These are phyloP conservation scores for Globisporangium abappressorium DNA, from an alignment of 352 stramenopile genomes.

Conservation along the genomic window DNA sequence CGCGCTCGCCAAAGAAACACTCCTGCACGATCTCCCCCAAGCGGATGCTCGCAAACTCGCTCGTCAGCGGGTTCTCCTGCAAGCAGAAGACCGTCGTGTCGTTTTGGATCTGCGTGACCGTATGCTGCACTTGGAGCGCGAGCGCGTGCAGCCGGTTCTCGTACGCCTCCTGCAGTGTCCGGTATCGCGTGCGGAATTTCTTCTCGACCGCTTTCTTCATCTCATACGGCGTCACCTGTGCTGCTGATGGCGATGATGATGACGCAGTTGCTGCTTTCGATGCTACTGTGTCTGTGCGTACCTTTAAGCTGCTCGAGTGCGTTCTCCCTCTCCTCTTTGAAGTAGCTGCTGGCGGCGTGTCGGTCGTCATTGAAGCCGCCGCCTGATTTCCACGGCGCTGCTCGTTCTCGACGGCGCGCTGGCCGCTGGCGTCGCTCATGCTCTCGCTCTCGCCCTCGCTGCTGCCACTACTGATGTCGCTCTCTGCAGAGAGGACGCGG, in stretches of 20 bases:
- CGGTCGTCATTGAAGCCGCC: neutral
- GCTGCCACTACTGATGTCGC: neutral
- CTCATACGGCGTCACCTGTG: slow-evolving; percentile 20
- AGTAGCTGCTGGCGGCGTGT: slow-evolving; percentile 13
- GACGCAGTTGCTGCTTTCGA: neutral
- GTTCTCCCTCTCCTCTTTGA: neutral
- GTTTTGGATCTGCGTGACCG: slow-evolving; percentile 48
- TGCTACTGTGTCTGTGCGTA: neutral
- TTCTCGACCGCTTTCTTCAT: slow-evolving; percentile 59
- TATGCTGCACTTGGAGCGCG: slow-evolving; percentile 44
- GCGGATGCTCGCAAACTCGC: slow-evolving; percentile 55
- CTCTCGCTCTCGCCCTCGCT: slow-evolving; percentile 14
- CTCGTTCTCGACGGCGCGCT: slow-evolving; percentile 13
- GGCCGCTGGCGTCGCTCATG: slow-evolving; percentile 10
- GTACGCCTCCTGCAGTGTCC: slow-evolving; percentile 65
- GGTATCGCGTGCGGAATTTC: slow-evolving; percentile 71
- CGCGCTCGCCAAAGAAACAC: slow-evolving; percentile 61
- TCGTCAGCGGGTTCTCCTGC: slow-evolving; percentile 60
- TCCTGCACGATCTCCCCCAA: slow-evolving; percentile 68
- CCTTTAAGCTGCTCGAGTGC: neutral
- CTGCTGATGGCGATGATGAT: neutral
- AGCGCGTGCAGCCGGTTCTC: slow-evolving; percentile 66
- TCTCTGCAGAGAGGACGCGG: neutral
- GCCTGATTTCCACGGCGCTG: slow-evolving; percentile 5
- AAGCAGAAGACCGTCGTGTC: slow-evolving; percentile 63